Evolutionary conservation across 2,329 filamentous ascomycete species (phyloP).

Genomic region (Fusarium sulawesiense): DNA sequence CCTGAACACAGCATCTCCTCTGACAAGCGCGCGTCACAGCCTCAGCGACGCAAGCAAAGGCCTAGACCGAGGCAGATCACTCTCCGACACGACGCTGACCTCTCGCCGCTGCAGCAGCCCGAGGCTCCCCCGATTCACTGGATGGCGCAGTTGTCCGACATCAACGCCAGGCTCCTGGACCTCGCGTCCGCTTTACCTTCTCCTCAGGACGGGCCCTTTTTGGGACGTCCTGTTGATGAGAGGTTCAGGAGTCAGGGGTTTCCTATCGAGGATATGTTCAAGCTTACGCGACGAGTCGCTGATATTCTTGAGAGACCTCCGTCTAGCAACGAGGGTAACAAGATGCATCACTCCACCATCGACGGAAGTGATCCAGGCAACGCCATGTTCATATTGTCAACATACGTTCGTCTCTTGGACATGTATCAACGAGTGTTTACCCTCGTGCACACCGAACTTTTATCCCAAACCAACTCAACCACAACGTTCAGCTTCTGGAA

Average conservation of each 20-base stretch:
- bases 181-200: constrained; percentile 51
- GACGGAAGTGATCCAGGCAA: constrained; percentile 52
- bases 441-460: constrained; percentile 51
- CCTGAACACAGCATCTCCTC: constrained; percentile 41
- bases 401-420: constrained; percentile 55
- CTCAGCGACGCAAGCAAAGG: constrained; percentile 39
- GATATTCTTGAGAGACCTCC: constrained; percentile 50
- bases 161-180: constrained; percentile 54
- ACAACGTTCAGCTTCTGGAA: constrained; percentile 53
- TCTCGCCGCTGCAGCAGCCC: constrained; percentile 32
- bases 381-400: constrained; percentile 54
- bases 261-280: constrained; percentile 56
- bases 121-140: constrained; percentile 47
- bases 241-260: constrained; percentile 48
- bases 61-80: constrained; percentile 51
- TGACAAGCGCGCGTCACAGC: constrained; percentile 42
- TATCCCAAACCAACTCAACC: constrained; percentile 42
- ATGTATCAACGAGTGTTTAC: constrained; percentile 55
- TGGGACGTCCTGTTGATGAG: constrained; percentile 39
- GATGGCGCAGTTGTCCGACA: constrained; percentile 55
- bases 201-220: constrained; percentile 36
- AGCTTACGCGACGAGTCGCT: constrained; percentile 53
- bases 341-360: constrained; percentile 30
- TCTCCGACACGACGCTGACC: constrained; percentile 41
- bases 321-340: constrained; percentile 9